Percentiles rank a stretch among this genome's conserved stretches.
Conservation (phyloP, 441 rosid species). For the Euphorbia schlechtendalii region DNA sequence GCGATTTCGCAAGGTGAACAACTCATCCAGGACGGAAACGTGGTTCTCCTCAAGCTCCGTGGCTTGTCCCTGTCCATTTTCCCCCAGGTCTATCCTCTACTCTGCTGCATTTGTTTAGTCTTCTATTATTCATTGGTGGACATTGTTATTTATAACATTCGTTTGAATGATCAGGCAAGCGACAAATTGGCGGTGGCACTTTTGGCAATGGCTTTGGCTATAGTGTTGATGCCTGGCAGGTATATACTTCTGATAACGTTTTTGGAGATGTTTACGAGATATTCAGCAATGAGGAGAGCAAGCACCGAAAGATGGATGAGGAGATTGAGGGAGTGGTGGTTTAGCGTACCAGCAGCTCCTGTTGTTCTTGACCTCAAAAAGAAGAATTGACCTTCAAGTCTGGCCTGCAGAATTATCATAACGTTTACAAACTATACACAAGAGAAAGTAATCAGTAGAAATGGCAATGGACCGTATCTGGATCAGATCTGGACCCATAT, state of each 20-base stretch:
- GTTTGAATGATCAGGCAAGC: slow-evolving; percentile 70
- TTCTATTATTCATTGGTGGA: background rate
- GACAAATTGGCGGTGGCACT: slow-evolving; percentile 54
- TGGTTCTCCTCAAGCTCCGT: slow-evolving; percentile 75
- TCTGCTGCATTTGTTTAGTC: too few relatives aligned
- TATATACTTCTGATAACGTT: slow-evolving; percentile 37
- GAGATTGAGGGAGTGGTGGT: slow-evolving; percentile 93
- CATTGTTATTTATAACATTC: background rate
- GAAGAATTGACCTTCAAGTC: too few relatives aligned
- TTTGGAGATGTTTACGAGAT: slow-evolving; percentile 66
- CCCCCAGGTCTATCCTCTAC: slow-evolving; percentile 56
- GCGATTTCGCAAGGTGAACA: slow-evolving; percentile 72
- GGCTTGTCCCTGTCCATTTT: slow-evolving; percentile 60
- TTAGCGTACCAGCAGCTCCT: slow-evolving; percentile 88
- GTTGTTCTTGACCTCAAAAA: slow-evolving; percentile 64
- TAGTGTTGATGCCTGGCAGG: slow-evolving; percentile 47
- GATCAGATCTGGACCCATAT: too few relatives aligned
- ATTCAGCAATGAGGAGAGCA: slow-evolving; percentile 59
- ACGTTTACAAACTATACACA: too few relatives aligned
- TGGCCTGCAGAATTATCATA: too few relatives aligned
- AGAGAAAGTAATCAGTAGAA: too few relatives aligned
- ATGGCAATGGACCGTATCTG: too few relatives aligned
- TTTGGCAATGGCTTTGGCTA: slow-evolving; percentile 32
- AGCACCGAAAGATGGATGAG: slow-evolving; percentile 61
- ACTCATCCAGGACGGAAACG: slow-evolving; percentile 67